phyloP scores from a whole-genome alignment of 208 protist species.

The Phytomonas serpens region DNA sequence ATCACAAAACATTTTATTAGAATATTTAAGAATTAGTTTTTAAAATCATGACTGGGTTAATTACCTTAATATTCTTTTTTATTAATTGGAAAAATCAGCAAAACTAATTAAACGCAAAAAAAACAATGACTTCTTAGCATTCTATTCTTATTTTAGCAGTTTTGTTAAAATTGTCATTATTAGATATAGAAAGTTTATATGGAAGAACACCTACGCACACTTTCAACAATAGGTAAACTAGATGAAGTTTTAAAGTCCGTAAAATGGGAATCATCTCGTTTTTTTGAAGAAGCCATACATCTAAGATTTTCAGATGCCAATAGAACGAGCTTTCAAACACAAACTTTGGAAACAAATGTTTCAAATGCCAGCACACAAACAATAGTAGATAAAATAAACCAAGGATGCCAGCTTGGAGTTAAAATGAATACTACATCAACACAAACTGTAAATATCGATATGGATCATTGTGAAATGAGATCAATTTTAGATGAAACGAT shows the following conservation, averaged over 20 bases:
- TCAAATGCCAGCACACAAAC: background rate
- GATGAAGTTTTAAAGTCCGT: background rate
- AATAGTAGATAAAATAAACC: background rate
- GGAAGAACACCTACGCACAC: background rate
- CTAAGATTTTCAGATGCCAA: background rate
- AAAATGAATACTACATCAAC: conserved; percentile 1
- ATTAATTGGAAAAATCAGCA: background rate
- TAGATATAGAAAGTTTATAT: background rate
- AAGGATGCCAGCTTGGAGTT: background rate
- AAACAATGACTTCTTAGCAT: background rate
- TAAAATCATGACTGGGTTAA: background rate
- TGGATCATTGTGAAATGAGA: background rate
- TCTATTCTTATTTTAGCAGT: background rate
- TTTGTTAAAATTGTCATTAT: conserved; percentile 2
- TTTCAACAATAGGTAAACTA: conserved; percentile 10
- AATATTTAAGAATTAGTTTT: background rate
- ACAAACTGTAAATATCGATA: background rate
- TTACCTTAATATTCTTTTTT: background rate
- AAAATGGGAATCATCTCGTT: conserved; percentile 1
- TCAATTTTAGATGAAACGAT: conserved; percentile 2
- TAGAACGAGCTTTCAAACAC: background rate
- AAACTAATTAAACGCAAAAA: background rate
- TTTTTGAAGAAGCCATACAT: background rate
- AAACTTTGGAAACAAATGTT: background rate
- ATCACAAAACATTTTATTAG: background rate